Base-by-base conservation (phyloP, 164 flowering plant species). In the Santalum album region DNA sequence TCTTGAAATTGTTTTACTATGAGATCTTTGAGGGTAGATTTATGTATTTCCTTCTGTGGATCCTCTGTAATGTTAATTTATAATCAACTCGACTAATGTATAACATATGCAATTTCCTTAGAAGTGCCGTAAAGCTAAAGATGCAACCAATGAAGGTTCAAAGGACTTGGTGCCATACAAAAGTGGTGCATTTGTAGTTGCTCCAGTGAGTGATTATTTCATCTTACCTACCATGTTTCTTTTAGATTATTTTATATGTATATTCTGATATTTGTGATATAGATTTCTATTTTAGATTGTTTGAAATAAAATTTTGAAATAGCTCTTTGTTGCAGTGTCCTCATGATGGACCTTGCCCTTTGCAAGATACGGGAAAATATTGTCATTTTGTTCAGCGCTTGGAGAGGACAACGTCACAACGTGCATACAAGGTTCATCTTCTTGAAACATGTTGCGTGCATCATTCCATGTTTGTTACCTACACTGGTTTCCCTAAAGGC, bases 361-460 rank as follows among this genome's bases (percentile, higher is more conserved):
- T 94, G 69, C 83, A 65, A 42, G 87, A 86, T 12, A 66, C 86
- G 18, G 86, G 78, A 51, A 94, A 81, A 59, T 90, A 82, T 63
- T 94, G 99, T 68, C 99, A 94, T 72, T 94, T 94, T 82, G 99
- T 84, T 69, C 99, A 94, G 66, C 90, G 95, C 10, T 67, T 94
- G 76, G 70, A 94, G 75, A 87, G 99, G 72, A 94, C 97, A 24
- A 53, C 88, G 6, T 74, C 95, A 9, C 97, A 94, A 48, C 97
- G 92, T 57, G 66, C 75, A 38, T 94, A 79, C 77, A 94, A 94
- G 97, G 97, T 90, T 67, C 32, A 1, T 44, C 25, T 35, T 64
- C 23, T 16, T 26, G 36, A 1, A 2, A 6, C 12, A 10, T 46
- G 25, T 29, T 29, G 34, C 4, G 9, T 29, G 34, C 34, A 3